Percentiles rank a stretch among this genome's conserved stretches.
Conservation (phyloP, 495 filamentous ascomycete species). For the Chaetomium cochliodes region DNA sequence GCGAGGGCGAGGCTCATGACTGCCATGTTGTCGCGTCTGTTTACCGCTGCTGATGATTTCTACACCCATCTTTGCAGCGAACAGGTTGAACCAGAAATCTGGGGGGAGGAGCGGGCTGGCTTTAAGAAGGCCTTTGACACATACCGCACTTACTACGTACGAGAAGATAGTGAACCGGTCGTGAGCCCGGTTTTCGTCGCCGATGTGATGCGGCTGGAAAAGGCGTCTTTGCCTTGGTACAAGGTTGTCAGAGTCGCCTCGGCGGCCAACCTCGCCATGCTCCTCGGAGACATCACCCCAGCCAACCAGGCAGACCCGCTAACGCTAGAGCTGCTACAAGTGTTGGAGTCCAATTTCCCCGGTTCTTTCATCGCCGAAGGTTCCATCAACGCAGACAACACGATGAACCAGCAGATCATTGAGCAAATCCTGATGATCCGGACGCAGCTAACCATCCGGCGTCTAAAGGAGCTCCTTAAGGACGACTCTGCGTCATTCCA, state of each 20-base stretch:
- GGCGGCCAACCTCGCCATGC: constrained; percentile 27
- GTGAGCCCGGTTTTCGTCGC: constrained; percentile 25
- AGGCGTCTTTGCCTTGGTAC: not conserved
- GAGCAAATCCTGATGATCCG: constrained; percentile 29
- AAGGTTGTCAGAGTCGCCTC: constrained; percentile 15
- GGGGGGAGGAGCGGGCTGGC: constrained; percentile 13
- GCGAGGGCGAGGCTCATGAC: constrained; percentile 20
- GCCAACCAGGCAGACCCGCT: constrained; percentile 3
- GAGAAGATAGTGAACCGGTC: constrained; percentile 11
- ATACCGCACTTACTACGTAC: constrained; percentile 20
- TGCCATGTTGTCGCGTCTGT: constrained; percentile 18
- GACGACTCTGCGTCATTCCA: constrained; percentile 11
- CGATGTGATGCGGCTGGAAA: constrained; percentile 14
- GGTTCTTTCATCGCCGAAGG: constrained; percentile 14
- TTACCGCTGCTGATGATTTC: constrained; percentile 22
- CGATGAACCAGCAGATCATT: constrained; percentile 16
- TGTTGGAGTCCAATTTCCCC: constrained; percentile 24
- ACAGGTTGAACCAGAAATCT: constrained; percentile 13
- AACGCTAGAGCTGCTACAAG: constrained; percentile 21
- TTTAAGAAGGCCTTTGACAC: constrained; percentile 12
- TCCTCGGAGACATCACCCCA: constrained; percentile 22
- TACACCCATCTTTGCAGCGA: constrained; percentile 21
- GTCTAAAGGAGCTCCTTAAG: constrained; percentile 12
- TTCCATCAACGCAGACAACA: not conserved
- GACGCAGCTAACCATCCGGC: constrained; percentile 27